Evolutionary conservation across 2,329 filamentous ascomycete genomes (phyloP).

Genomic region (Paecilomyces sp.): DNA sequence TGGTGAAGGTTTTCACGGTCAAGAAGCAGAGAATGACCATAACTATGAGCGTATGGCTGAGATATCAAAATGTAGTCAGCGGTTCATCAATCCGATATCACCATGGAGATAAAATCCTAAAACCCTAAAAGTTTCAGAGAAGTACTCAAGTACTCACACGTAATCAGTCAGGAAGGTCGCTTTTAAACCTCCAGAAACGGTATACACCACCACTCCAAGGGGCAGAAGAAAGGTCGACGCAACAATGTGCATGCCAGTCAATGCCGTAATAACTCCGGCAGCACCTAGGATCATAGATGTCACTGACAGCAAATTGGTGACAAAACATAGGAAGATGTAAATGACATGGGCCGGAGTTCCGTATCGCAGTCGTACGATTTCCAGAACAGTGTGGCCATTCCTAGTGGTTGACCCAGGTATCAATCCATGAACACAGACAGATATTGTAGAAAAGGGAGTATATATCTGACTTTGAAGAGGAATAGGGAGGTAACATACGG

Average conservation of each 20-base stretch:
- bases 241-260: slow-evolving; percentile 5
- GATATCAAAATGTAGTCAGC: background rate
- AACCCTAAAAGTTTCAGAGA: too few species aligned
- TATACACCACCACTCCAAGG: slow-evolving; percentile 5
- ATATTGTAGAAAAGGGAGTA: too few species aligned
- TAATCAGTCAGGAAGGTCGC: slow-evolving; percentile 6
- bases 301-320: slow-evolving; percentile 4
- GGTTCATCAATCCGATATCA: background rate
- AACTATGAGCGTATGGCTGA: slow-evolving; percentile 4
- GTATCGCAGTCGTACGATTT: slow-evolving; percentile 4
- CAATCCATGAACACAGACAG: background rate
- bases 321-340: slow-evolving; percentile 6
- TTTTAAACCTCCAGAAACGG: slow-evolving; percentile 3
- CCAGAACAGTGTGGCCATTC: slow-evolving; percentile 5
- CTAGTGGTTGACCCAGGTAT: background rate
- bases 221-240: slow-evolving; percentile 5
- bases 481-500: slow-evolving; percentile 1
- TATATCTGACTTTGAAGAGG: background rate
- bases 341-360: slow-evolving; percentile 3
- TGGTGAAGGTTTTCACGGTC: slow-evolving; percentile 4
- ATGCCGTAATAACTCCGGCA: slow-evolving; percentile 1
- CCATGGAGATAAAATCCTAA: background rate
- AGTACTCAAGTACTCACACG: slow-evolving; percentile 1
- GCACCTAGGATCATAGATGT: slow-evolving; percentile 5
- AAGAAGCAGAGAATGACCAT: slow-evolving; percentile 3